Percentiles rank a stretch among this genome's conserved stretches.
Conservation (phyloP, 192 early-diverging fungal species). For the Umbelopsis isabellina region DNA sequence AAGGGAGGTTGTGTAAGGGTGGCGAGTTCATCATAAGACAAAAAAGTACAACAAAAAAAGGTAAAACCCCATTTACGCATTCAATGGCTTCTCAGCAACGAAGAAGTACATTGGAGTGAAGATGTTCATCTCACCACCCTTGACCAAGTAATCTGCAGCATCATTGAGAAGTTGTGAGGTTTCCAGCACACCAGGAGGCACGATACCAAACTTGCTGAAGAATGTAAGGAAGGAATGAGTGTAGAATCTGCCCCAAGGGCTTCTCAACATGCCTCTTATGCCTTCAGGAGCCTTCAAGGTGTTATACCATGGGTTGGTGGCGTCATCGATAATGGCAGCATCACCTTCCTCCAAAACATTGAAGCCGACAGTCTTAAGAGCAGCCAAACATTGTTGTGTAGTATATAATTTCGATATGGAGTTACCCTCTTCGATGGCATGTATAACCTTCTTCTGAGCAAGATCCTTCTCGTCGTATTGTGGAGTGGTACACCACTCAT, state of each 20-base stretch:
- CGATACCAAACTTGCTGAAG: constrained; percentile 76
- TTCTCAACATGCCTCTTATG: constrained; percentile 42
- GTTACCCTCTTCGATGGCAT: constrained; percentile 86
- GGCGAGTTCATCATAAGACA: not conserved
- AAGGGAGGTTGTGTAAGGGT: not conserved
- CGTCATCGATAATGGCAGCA: constrained; percentile 51
- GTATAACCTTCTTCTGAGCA: constrained; percentile 71
- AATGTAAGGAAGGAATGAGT: constrained; percentile 73
- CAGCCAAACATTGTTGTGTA: constrained; percentile 69
- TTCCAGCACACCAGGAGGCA: constrained; percentile 77
- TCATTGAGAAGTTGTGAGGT: constrained; percentile 75
- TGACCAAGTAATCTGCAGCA: constrained; percentile 78
- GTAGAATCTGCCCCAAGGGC: constrained; percentile 60
- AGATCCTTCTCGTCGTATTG: constrained; percentile 78
- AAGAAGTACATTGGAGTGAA: constrained; percentile 94
- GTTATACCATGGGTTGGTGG: constrained; percentile 66
- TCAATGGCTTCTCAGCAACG: constrained; percentile 61
- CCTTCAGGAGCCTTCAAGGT: constrained; percentile 51
- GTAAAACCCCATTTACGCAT: constrained; percentile 6
- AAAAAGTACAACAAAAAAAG: not conserved
- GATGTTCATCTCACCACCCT: constrained; percentile 76
- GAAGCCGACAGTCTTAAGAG: constrained; percentile 78
- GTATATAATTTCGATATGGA: constrained; percentile 81
- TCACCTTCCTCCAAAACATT: constrained; percentile 70
- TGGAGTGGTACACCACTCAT: constrained; percentile 91